These are phyloP conservation scores for Hondaea fermentalgiana DNA, from an alignment of 108 stramenopile genomes.

Conservation along the genomic window DNA sequence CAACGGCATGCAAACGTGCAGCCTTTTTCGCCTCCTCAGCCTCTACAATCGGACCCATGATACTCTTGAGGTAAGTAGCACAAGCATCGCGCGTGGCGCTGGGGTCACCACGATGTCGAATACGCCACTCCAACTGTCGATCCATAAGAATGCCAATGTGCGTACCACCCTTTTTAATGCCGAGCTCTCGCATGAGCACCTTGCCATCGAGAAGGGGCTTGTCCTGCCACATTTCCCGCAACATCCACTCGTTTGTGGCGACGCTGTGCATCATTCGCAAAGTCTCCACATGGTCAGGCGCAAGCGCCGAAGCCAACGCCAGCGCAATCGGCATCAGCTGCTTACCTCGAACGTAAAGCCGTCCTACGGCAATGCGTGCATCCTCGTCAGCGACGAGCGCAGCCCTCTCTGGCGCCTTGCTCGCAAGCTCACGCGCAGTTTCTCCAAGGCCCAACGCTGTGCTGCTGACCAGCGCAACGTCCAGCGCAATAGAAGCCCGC, in stretches of 20 bases:
- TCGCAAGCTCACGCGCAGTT: too few species aligned
- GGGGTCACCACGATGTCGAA: background rate
- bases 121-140: background rate
- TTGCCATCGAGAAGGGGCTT: background rate
- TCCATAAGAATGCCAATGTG: background rate
- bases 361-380: background rate
- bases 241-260: background rate
- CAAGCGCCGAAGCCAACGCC: background rate
- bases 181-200: background rate
- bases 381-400: background rate
- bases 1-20: background rate
- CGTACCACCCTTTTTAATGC: background rate
- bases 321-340: background rate
- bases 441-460: background rate
- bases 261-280: background rate
- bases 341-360: background rate
- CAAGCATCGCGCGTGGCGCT: background rate
- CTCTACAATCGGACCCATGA: background rate
- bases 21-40: background rate
- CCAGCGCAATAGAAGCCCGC: background rate
- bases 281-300: background rate
- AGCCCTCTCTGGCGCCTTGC: background rate
- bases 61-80: background rate
- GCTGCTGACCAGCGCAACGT: background rate
- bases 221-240: background rate